Evolutionary conservation across 2,329 filamentous ascomycete species (phyloP).

Genomic region (Gnomoniopsis smithogilvyi): DNA sequence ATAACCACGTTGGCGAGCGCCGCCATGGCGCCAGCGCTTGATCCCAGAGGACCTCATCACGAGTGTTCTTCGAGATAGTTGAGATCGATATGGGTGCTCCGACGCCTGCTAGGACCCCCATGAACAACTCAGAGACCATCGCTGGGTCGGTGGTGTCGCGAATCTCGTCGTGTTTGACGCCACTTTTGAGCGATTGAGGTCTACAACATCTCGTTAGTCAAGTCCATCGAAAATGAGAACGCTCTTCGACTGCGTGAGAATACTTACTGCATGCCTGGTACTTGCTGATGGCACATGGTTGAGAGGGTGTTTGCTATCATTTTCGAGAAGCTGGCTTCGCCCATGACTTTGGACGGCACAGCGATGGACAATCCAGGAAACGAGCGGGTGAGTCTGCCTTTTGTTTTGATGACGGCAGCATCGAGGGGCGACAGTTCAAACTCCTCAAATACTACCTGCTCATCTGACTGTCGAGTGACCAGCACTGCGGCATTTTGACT

Average conservation of each 20-base stretch:
- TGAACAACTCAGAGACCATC: conserved; percentile 47
- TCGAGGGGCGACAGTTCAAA: conserved; percentile 1
- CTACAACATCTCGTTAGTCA: too few relatives aligned
- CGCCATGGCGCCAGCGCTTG: conserved; percentile 39
- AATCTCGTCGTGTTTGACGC: conserved; percentile 29
- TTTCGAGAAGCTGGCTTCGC: background rate
- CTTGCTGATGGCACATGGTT: background rate
- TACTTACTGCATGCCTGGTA: conserved; percentile 2
- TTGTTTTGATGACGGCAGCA: background rate
- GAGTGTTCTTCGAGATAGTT: conserved; percentile 43
- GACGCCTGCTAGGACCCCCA: conserved; percentile 36
- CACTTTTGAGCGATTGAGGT: conserved; percentile 30
- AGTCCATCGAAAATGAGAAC: too few relatives aligned
- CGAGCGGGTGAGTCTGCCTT: conserved; percentile 1
- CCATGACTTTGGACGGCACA: background rate
- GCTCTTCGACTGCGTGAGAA: background rate
- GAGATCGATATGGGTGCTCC: conserved; percentile 27
- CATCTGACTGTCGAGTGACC: background rate
- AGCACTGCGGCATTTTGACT: conserved; percentile 3
- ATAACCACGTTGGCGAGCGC: conserved; percentile 51
- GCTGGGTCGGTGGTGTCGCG: conserved; percentile 46
- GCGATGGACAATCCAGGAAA: background rate
- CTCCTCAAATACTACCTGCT: conserved; percentile 2
- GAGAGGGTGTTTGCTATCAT: conserved; percentile 4
- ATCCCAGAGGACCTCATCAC: conserved; percentile 47